phyloP scores from a whole-genome alignment of 805 yeast genomes.

The Starmera quercuum region DNA sequence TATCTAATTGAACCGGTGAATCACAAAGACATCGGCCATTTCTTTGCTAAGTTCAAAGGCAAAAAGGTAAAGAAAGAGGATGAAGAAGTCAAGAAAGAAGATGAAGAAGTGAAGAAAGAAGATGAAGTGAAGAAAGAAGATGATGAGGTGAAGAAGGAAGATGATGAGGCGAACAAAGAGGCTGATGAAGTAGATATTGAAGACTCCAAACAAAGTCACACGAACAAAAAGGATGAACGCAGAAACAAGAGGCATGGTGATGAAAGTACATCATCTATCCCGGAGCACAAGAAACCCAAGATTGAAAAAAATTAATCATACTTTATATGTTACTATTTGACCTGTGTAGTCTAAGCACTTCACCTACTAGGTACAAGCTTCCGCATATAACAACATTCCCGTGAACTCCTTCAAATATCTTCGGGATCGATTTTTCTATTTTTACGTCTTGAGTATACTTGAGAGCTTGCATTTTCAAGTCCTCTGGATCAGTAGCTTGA shows the following conservation, averaged over 20 bases:
- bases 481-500: constrained; percentile 30
- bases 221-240: too few species aligned
- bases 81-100: constrained; percentile 2
- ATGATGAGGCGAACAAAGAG: constrained; percentile 1
- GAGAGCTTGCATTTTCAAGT: constrained; percentile 14
- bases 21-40: constrained; percentile 6
- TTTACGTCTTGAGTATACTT: constrained; percentile 22
- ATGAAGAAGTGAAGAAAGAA: constrained; percentile 1
- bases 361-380: constrained; percentile 60
- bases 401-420: constrained; percentile 20
- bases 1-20: constrained; percentile 22
- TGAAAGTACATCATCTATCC: too few species aligned
- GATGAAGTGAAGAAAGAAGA: constrained; percentile 4
- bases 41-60: constrained; percentile 6
- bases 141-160: constrained; percentile 5
- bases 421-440: constrained; percentile 16
- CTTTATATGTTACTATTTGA: background rate
- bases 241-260: too few species aligned
- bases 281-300: background rate
- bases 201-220: background rate
- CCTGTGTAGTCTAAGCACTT: constrained; percentile 34
- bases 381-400: constrained; percentile 51
- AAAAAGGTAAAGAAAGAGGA: constrained; percentile 1
- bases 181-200: constrained; percentile 1
- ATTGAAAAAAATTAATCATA: background rate